These are phyloP conservation scores for Podaxis mareebaensis DNA, from an alignment of 768 basidiomycete species.

Conservation along the genomic window DNA sequence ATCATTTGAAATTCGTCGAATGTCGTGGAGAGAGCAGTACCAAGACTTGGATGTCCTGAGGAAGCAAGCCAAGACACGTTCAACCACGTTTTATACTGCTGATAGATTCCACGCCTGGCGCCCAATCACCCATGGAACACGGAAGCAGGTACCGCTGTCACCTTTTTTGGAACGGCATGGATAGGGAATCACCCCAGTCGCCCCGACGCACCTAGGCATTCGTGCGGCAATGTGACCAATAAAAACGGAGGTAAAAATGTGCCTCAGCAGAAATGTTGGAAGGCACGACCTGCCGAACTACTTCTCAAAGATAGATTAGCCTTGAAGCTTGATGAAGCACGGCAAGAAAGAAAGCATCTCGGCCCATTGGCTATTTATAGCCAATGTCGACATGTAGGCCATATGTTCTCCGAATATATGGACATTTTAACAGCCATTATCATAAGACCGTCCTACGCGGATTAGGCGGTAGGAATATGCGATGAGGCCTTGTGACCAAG, in stretches of 20 bases:
- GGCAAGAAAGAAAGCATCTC: not conserved
- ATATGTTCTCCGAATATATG: not conserved
- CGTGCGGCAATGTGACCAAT: not conserved
- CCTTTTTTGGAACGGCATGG: not conserved
- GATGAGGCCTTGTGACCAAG: not conserved
- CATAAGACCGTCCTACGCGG: conserved; percentile 2
- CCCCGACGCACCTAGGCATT: not conserved
- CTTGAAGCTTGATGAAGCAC: not conserved
- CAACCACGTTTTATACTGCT: not conserved
- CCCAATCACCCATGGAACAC: not conserved
- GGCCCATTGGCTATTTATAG: not conserved
- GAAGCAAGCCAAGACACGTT: not conserved
- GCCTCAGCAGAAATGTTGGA: not conserved
- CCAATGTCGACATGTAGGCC: not conserved
- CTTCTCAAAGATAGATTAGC: not conserved
- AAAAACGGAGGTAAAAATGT: not conserved
- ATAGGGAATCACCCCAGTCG: not conserved
- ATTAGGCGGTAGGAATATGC: not conserved
- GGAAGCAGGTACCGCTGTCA: not conserved
- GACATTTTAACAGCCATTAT: not conserved
- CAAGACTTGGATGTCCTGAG: not conserved
- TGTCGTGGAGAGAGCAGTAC: not conserved
- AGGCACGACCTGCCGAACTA: not conserved
- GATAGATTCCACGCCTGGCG: not conserved
- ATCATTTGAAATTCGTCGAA: conserved; percentile 18